Evolutionary conservation across 768 basidiomycete genomes (phyloP).

Genomic region (Lanmaoa pseudosensibilis): DNA sequence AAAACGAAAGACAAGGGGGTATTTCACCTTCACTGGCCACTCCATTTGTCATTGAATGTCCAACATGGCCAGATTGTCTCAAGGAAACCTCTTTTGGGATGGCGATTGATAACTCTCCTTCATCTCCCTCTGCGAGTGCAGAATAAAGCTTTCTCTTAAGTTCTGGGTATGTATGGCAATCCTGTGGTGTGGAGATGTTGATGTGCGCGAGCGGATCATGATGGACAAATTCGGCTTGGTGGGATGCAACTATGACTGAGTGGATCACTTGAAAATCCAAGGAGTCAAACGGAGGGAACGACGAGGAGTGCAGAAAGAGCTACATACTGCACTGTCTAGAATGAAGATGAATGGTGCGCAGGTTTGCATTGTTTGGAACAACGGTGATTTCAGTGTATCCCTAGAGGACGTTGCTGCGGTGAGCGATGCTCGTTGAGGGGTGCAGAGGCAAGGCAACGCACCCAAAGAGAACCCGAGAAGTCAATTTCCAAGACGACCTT

Average conservation of each 20-base stretch:
- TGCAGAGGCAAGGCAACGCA: constrained; percentile 40
- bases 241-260: constrained; percentile 68
- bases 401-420: constrained; percentile 40
- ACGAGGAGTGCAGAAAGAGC: constrained; percentile 2
- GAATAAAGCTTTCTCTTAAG: constrained; percentile 90
- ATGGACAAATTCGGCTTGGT: constrained; percentile 75
- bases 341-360: constrained; percentile 85
- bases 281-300: constrained; percentile 26
- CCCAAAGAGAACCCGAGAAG: constrained; percentile 85
- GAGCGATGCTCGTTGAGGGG: constrained; percentile 19
- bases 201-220: constrained; percentile 72
- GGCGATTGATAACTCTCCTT: constrained; percentile 91
- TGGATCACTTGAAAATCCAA: constrained; percentile 54
- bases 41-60: constrained; percentile 36
- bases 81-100: constrained; percentile 73
- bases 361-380: constrained; percentile 72
- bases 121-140: constrained; percentile 86
- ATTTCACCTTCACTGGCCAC: constrained; percentile 58
- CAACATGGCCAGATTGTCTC: constrained; percentile 54
- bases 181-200: constrained; percentile 63
- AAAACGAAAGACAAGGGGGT: not conserved
- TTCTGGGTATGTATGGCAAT: constrained; percentile 89
- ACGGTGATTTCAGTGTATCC: constrained; percentile 94
- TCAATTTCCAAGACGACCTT: constrained; percentile 93
- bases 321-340: constrained; percentile 82